These are phyloP conservation scores for Tetrahymena thermophila DNA, from an alignment of 73 alveolate species.

Conservation along the genomic window DNA sequence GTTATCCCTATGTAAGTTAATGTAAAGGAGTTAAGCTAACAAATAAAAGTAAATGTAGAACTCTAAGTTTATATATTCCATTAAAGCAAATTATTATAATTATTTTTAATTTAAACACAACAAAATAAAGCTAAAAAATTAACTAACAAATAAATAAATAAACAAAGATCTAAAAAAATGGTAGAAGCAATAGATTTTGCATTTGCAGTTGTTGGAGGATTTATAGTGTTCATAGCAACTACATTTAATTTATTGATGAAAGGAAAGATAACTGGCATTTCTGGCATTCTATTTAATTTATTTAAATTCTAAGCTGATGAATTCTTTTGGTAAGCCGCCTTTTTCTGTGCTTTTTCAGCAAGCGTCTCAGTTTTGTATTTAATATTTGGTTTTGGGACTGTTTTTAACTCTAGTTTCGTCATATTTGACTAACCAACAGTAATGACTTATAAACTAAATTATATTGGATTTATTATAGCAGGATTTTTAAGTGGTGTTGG, in stretches of 20 bases:
- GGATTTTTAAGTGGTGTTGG: slow-evolving; percentile 82
- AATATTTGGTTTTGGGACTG: neutral
- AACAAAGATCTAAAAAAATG: neutral
- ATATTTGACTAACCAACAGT: slow-evolving; percentile 18
- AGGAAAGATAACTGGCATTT: slow-evolving; percentile 77
- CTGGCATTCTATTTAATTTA: slow-evolving; percentile 43
- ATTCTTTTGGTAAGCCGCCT: slow-evolving; percentile 42
- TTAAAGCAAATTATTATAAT: too few relatives aligned
- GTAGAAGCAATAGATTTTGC: neutral
- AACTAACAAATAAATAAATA: too few relatives aligned
- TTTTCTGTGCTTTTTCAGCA: neutral
- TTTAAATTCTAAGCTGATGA: slow-evolving; percentile 10
- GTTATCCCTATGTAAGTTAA: too few relatives aligned
- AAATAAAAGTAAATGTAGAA: too few relatives aligned
- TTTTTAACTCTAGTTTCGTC: neutral
- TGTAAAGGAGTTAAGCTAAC: too few relatives aligned
- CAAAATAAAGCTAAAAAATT: too few relatives aligned
- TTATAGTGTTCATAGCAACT: slow-evolving; percentile 55
- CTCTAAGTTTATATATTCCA: too few relatives aligned
- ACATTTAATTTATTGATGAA: slow-evolving; percentile 51
- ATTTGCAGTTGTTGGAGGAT: slow-evolving; percentile 59
- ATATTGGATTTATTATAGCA: slow-evolving; percentile 56
- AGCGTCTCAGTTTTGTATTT: neutral
- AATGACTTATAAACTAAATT: neutral
- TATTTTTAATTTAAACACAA: too few relatives aligned